Evolutionary conservation across 768 basidiomycete species (phyloP), one percentile per base, ranked within the genome.

Genomic region (Psilocybe cyanescens): DNA sequence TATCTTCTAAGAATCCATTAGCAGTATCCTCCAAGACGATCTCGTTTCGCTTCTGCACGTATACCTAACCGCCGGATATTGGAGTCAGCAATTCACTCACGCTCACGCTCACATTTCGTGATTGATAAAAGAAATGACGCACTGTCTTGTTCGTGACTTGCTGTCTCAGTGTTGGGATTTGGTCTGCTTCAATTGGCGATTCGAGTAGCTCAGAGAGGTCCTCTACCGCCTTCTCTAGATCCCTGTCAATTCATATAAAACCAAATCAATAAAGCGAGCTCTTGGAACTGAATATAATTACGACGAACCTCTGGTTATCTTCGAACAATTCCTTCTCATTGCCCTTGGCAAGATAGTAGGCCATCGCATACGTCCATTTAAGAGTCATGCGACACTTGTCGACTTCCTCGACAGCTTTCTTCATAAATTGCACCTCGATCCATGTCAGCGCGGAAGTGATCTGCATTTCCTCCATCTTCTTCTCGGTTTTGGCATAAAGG

Each of bases 381-480:
- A 99, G 86, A 41, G 97, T 98, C 81, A 88, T 92, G 29, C 97
- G 87, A 77, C 97, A 93, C 73, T 89, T 89, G 68, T 90, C 86
- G 41, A 93, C 86, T 73, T 91, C 90, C 70, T 98, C 97, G 3
- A 98, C 96, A 0, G 97, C 97, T 75, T 96, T 96, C 82, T 95
- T 95, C 85, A 97, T 96, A 76, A 99, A 99, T 77, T 99, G 97
- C 31, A 88, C 95, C 76, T 99, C 96, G 67, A 99, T 99, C 97
- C 97, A 99, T 2, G 95, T 95, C 41, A 99, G 78, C 58, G 88
- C 83, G 2, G 94, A 95, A 9, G 89, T 90, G 64, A 95, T 85
- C 79, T 99, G 97, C 91, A 99, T 97, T 77, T 97, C 95, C 75
- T 98, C 95, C 97, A 99, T 99, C 88, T 98, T 98, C 86, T 97